Evolutionary conservation across 805 yeast species (phyloP), one percentile per base, ranked within the genome.

Genomic region (Saccharomycopsis fibuligera): DNA sequence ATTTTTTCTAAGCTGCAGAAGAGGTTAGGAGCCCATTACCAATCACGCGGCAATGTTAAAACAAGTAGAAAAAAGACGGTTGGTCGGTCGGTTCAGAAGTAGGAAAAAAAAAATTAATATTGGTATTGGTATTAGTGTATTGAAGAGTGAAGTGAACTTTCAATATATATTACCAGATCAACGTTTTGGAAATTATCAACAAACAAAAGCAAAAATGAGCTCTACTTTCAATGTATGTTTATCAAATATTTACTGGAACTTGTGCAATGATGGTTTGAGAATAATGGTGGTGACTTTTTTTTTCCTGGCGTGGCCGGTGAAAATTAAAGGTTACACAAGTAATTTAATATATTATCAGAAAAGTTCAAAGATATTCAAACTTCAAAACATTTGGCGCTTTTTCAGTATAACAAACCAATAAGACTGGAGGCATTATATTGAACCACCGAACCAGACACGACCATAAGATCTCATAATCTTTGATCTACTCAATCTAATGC

Each of bases 221-320:
- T 21, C 44, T 40, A 40, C 44, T 40, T 40, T 40, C 44, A 40
- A 40, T 21, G 44, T 40, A 40, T 21, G 44, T 40, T 5, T 8
- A 35, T 35, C 37, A 35, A 6, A 12, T 14, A 35, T 35, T n/a
- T n/a, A 12, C 12, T 12, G 6, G n/a, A 35, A 29, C 8, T 29
- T 29, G 8, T 29, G 8, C 12, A 29, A 9, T 29, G 31, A 29
- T 9, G 31, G 12, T 29, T n/a, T n/a, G n/a, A n/a, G n/a, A n/a
- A n/a, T n/a, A n/a, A n/a, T n/a, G n/a, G n/a, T n/a, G n/a, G n/a
- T n/a, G n/a, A n/a, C n/a, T n/a, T n/a, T n/a, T n/a, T n/a, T n/a
- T n/a, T n/a, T n/a, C n/a, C n/a, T n/a, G n/a, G n/a, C n/a, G n/a
- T n/a, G n/a, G n/a, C n/a, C n/a, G n/a, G n/a, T n/a, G n/a, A n/a